Base-by-base conservation (phyloP, 176 grass and related monocot species). In the Lolium multiflorum region DNA sequence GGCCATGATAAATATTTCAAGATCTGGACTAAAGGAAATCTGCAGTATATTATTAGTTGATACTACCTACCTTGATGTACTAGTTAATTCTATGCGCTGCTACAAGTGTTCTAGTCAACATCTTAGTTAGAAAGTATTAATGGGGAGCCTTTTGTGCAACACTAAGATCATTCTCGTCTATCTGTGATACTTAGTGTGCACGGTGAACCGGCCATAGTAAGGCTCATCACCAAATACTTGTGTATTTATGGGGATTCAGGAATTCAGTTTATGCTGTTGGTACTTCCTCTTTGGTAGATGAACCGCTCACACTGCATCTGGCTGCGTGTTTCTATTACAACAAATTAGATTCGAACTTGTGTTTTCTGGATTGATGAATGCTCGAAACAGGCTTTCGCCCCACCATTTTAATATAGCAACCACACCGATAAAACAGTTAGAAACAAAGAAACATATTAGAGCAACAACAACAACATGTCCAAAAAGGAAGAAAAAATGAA, bases 1-100 rank as follows among this genome's bases (percentile, higher is more conserved):
- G 38, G 17, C 17, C 21, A 8, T 25, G 2, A 6, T 35, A 61
- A 71, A 54, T 83, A 78, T 52, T 49, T 56, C 11, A 50, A 81
- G 26, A 14, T 67, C 55, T 66, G 11, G 7, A 26, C n/a, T 54
- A 55, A 35, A 24, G 7, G 4, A 69, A 31, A 17, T 20, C 50
- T 58, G 68, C 68, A 46, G 9, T 71, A 70, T 43, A n/a, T 37
- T 44, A n/a, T 14, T 88, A 51, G 74, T 78, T 78, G 20, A 70
- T 88, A 60, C 31, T 35, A 35, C 31, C 31, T 35, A 35, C 20
- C 49, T 9, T 11, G 54, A 18, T 62, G 41, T 71, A 71, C 4
- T 44, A 21, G 41, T 24, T 73, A 48, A 48, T 3, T n/a, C n/a
- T 21, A 11, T 72, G 11, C 2, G 0, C 11, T 24, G 15, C 6